phyloP scores from a whole-genome alignment of 2,329 filamentous ascomycete species.

The Penicillium sp. region DNA sequence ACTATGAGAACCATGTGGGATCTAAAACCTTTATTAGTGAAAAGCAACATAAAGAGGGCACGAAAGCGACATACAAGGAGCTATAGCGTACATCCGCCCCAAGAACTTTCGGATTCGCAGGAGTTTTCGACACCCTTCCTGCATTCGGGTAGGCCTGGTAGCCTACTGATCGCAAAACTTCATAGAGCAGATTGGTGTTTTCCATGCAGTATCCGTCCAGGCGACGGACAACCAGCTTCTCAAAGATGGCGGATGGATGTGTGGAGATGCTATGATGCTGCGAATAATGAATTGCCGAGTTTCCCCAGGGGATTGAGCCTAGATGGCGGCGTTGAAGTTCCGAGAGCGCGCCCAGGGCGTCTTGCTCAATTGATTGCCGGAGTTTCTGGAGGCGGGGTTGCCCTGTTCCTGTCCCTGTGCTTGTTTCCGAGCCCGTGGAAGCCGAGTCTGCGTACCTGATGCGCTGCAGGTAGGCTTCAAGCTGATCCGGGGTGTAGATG shows the following conservation, averaged over 20 bases:
- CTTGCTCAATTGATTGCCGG: constrained; percentile 31
- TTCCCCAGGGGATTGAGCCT: constrained; percentile 60
- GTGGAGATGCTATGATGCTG: constrained; percentile 55
- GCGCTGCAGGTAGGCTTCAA: constrained; percentile 42
- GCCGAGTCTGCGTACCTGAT: constrained; percentile 32
- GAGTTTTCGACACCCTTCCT: constrained; percentile 50
- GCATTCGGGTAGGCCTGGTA: constrained; percentile 61
- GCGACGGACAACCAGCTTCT: constrained; percentile 57
- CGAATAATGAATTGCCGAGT: constrained; percentile 61
- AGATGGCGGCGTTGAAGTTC: constrained; percentile 52
- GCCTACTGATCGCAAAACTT: constrained; percentile 57
- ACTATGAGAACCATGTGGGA: constrained; percentile 68
- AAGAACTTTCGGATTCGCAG: constrained; percentile 31
- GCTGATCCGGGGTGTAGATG: constrained; percentile 41
- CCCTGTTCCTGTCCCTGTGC: constrained; percentile 11
- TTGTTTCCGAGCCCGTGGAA: neutral
- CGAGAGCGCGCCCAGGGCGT: constrained; percentile 38
- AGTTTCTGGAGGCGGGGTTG: constrained; percentile 32
- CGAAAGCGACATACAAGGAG: constrained; percentile 48
- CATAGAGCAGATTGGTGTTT: constrained; percentile 59
- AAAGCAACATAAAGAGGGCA: neutral
- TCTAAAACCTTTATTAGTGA: constrained; percentile 21
- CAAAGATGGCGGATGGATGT: constrained; percentile 55
- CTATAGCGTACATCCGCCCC: constrained; percentile 44
- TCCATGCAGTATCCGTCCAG: constrained; percentile 68